Evolutionary conservation across 768 basidiomycete genomes (phyloP).

Genomic region (Trametes meyenii): DNA sequence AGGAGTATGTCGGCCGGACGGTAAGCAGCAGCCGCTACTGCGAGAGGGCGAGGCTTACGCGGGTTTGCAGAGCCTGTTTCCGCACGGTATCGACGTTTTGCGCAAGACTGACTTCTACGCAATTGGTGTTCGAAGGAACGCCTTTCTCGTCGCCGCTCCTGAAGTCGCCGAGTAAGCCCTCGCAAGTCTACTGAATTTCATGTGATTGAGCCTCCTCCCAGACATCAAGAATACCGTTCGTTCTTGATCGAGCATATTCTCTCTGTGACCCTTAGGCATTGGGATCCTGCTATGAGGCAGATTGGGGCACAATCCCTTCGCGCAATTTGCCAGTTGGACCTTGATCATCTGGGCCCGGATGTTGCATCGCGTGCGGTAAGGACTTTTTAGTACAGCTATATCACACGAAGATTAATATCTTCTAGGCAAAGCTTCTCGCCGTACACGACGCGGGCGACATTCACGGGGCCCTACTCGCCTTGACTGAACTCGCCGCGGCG

Average conservation of each 20-base stretch:
- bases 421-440: constrained; percentile 56
- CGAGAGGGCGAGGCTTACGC: not conserved
- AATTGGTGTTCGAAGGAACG: constrained; percentile 81
- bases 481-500: constrained; percentile 74
- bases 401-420: not conserved
- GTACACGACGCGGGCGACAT: constrained; percentile 71
- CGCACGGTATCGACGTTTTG: constrained; percentile 93
- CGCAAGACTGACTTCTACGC: constrained; percentile 94
- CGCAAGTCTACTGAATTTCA: no score
- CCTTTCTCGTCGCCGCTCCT: constrained; percentile 84
- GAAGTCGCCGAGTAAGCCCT: constrained; percentile 80
- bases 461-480: constrained; percentile 79
- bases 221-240: constrained; percentile 76
- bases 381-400: constrained; percentile 4
- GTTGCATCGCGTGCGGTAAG: constrained; percentile 58
- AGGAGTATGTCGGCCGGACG: constrained; percentile 94
- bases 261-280: constrained; percentile 78
- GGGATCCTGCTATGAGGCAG: constrained; percentile 82
- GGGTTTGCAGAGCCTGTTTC: constrained; percentile 71
- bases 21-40: constrained; percentile 48
- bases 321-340: constrained; percentile 64
- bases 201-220: constrained; percentile 34
- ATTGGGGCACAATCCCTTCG: constrained; percentile 77
- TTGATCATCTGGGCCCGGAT: constrained; percentile 52
- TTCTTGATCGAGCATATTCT: constrained; percentile 74